A percentile compares a stretch with the other conserved stretches of the same genome.
Conservation (phyloP, 768 basidiomycete species). For the Podaxis sp. region DNA sequence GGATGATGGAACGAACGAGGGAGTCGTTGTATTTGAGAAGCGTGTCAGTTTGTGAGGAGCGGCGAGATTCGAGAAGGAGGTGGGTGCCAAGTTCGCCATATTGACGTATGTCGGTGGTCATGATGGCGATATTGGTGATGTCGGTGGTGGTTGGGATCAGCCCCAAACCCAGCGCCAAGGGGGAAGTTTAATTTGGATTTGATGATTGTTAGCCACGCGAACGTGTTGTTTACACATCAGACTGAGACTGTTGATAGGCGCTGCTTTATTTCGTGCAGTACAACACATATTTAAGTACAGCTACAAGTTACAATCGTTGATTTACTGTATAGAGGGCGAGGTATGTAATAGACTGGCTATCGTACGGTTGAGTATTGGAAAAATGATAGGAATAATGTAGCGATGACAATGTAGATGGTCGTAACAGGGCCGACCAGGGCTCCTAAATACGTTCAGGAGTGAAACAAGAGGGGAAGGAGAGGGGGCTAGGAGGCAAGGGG, state of each 20-base stretch:
- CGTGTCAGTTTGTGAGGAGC: slow-evolving; percentile 80
- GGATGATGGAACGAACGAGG: slow-evolving; percentile 80
- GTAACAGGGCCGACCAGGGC: slow-evolving; percentile 7
- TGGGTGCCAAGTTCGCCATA: slow-evolving; percentile 86
- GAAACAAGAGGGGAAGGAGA: not conserved
- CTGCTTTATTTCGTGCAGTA: slow-evolving; percentile 1
- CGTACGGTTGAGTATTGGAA: not conserved
- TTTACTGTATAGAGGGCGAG: slow-evolving; percentile 3
- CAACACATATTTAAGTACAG: not conserved
- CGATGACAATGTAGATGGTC: not conserved
- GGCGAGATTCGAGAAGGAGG: slow-evolving; percentile 81
- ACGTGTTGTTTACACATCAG: not conserved
- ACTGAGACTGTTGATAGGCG: not conserved
- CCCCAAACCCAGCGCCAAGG: not conserved
- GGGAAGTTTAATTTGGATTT: not conserved
- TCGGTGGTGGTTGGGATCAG: not conserved
- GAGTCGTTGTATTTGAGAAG: slow-evolving; percentile 91
- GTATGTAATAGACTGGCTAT: slow-evolving; percentile 12
- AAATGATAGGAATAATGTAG: slow-evolving; percentile 14
- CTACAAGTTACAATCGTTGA: slow-evolving; percentile 5
- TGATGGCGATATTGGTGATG: slow-evolving; percentile 21
- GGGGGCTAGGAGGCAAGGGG: slow-evolving; percentile 4
- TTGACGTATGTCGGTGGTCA: slow-evolving; percentile 57
- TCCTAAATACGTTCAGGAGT: not conserved
- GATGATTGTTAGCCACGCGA: slow-evolving; percentile 4